Base-by-base conservation (phyloP, 2,329 filamentous ascomycete genomes). In the Aspergillus sp. region DNA sequence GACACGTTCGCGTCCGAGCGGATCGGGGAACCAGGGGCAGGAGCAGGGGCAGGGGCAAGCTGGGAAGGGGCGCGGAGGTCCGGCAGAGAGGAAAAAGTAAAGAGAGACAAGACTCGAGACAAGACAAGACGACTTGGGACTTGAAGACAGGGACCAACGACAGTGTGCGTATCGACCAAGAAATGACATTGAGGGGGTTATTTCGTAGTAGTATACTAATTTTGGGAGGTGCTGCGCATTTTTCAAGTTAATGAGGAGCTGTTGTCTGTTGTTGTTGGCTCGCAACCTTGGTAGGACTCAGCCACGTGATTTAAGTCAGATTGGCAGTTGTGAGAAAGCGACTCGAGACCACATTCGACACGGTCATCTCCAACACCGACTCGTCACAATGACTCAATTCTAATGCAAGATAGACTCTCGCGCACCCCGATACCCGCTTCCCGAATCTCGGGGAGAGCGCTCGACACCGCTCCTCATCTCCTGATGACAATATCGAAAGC, bases 281-380 rank as follows among this genome's bases (percentile, higher is more conserved):
- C 11, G 46, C 23, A 48, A 23, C 38, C 53, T 56, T 46, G 45
- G 45, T 43, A 34, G 48, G 23, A 19, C 55, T 31, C 38, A 8
- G 47, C 55, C 55, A 58, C 47, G 55, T 58, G 55, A 58, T 58
- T 34, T 25, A 17, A 22, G 30, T 23, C 7, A 50, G 48, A 50
- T 28, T 28, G 25, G 25, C 25, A 4, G 25, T 28, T 28, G 25
- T 2, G 25, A 28, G 25, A 19, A 19, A 28, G 25, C 6, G 25
- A 28, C 25, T 28, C 25, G 6, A 28, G 25, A 28, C 25, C 25
- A 28, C 25, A 28, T 28, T 28, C 25, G 25, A 28, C 25, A 28
- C 4, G 25, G 25, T 4, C 25, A 28, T 41, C 34, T 41, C 34
- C 34, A 41, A 41, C 31, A 11, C 11, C 34, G 34, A 15, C 34